These are phyloP conservation scores for Acer negundo DNA, from an alignment of 345 rosid species.

Conservation along the genomic window DNA sequence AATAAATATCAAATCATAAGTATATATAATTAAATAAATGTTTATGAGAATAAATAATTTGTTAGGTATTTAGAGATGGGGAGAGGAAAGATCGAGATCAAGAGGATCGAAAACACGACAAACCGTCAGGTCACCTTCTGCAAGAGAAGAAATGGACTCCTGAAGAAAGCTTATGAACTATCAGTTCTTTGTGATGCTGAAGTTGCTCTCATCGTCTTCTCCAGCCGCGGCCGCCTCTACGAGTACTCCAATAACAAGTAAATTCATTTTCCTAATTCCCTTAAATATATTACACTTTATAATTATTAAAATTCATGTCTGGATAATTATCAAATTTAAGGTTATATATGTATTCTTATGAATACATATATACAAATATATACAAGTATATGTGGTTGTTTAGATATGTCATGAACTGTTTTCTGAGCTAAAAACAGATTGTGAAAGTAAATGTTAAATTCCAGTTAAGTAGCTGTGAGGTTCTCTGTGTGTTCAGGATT, in stretches of 20 bases:
- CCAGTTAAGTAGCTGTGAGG: neutral
- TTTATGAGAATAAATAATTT: neutral
- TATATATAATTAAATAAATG: neutral
- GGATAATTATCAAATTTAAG: neutral
- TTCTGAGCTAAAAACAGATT: neutral
- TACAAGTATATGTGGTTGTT: neutral
- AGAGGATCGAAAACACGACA: conserved; percentile 95
- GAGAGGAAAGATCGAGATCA: conserved; percentile 96
- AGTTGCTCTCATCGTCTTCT: conserved; percentile 93
- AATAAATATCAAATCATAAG: too few species aligned
- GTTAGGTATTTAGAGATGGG: conserved; percentile 50
- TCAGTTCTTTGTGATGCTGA: conserved; percentile 94
- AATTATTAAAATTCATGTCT: neutral
- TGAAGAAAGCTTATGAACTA: conserved; percentile 90
- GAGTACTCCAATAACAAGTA: conserved; percentile 96
- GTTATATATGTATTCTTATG: neutral
- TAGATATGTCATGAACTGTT: conserved; percentile 1
- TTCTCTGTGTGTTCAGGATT: neutral
- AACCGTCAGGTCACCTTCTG: conserved; percentile 95
- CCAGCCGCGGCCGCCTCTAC: conserved; percentile 93
- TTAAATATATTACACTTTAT: neutral
- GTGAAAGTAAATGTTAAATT: neutral
- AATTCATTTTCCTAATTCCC: conserved; percentile 2
- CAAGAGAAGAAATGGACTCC: conserved; percentile 89
- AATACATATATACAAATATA: too few species aligned